Evolutionary conservation across 768 basidiomycete species (phyloP), one percentile per base, ranked within the genome.

Genomic region (Lyophyllum semitale): DNA sequence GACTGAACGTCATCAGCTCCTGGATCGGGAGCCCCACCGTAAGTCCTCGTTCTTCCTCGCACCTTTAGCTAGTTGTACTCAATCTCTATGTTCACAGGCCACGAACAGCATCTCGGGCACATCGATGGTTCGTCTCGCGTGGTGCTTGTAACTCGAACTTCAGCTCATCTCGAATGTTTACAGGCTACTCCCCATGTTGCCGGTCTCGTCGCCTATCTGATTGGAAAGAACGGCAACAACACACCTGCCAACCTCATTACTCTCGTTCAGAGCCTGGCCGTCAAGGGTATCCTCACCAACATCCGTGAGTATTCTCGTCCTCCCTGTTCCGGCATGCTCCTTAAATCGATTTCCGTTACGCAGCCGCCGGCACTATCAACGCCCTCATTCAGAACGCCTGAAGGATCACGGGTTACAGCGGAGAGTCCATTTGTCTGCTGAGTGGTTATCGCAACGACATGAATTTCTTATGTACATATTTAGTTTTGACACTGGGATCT

Each of bases 111-210:
- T 65, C 45, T 66, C 63, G 20, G 69, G 67, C 3, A 66, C 67
- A 5, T 68, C 63, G 29, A 70, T 67, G 72, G 71, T 66, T 26
- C 40, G 59, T 49, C 22, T 3, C n/a, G 22, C 18, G 13, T 11
- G 11, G 41, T 40, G 46, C 9, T 17, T 18, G 13, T 6, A 20
- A 37, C 33, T 11, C 23, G 30, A 30, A 6, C 30, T 30, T 5
- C 12, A 30, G 30, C 30, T 30, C 6, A 30, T 30, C 5, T 6
- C 30, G 30, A 30, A 12, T 12, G 6, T 30, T 6, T 35, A 9
- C 17, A 35, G 71, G 72, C 76, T 46, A 69, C 75, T 26, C 73
- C 77, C 23, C 72, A 77, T 53, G 62, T 78, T 26, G 65, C 75
- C 17, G 77, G 77, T 23, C 64, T 77, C 46, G 65, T 75, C 23